A percentile compares a stretch with the other conserved stretches of the same genome.
Conservation (phyloP, 2,329 filamentous ascomycete species). For the Graphilbum sp. region DNA sequence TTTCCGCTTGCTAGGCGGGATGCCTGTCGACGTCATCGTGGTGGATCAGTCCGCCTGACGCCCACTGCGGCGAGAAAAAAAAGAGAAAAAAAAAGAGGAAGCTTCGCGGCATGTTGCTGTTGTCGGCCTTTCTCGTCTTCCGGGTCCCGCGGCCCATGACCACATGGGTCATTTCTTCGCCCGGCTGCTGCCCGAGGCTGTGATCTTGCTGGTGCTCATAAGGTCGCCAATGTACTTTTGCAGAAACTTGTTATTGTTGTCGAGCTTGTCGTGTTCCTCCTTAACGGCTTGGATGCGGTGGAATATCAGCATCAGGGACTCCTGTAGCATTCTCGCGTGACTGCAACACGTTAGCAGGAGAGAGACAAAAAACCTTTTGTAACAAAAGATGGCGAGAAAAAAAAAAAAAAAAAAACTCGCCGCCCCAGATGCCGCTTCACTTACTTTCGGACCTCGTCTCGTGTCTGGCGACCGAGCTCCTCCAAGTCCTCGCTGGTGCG, state of each 20-base stretch:
- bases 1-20: too few relatives aligned
- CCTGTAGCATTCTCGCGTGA: conserved; percentile 77
- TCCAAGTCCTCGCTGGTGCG: conserved; percentile 84
- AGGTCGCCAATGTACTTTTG: conserved; percentile 97
- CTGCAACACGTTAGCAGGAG: conserved; percentile 27
- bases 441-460: conserved; percentile 45
- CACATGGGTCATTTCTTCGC: conserved; percentile 31
- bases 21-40: too few relatives aligned
- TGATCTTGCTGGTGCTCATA: conserved; percentile 72
- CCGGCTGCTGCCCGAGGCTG: conserved; percentile 31
- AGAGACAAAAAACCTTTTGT: not conserved
- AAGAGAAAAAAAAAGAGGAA: too few relatives aligned
- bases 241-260: conserved; percentile 91
- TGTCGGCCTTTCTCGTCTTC: conserved; percentile 11
- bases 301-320: conserved; percentile 75
- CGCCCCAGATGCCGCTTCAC: too few relatives aligned
- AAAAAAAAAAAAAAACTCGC: too few relatives aligned
- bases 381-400: too few relatives aligned
- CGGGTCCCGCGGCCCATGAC: too few relatives aligned
- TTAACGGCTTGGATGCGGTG: conserved; percentile 90
- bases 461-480: conserved; percentile 67
- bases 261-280: conserved; percentile 88
- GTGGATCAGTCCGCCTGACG: too few relatives aligned
- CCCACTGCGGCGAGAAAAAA: too few relatives aligned
- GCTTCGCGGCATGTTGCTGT: too few relatives aligned